These are phyloP conservation scores for Amylostereum chailletii DNA, from an alignment of 1,284 basidiomycete species.

Conservation along the genomic window DNA sequence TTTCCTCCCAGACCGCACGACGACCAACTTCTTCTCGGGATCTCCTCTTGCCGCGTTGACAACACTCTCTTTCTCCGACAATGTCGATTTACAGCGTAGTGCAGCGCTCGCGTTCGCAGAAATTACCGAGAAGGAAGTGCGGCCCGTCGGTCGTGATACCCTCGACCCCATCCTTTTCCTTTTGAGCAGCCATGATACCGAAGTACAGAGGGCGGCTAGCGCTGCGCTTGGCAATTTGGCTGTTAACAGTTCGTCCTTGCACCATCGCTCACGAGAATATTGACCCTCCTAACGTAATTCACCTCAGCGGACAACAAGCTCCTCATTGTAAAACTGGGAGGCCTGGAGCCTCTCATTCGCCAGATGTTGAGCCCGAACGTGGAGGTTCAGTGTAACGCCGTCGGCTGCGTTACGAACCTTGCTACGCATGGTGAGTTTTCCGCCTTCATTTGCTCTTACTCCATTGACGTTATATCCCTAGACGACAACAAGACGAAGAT, in stretches of 20 bases:
- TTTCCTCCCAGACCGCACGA: constrained; percentile 69
- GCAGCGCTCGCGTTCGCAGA: constrained; percentile 98
- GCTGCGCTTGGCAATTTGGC: constrained; percentile 98
- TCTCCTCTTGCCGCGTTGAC: constrained; percentile 90
- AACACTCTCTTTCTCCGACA: constrained; percentile 97
- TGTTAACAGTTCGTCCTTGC: constrained; percentile 78
- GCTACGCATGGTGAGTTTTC: constrained; percentile 83
- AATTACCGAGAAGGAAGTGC: constrained; percentile 99
- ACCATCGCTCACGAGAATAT: constrained; percentile 4
- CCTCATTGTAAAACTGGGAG: constrained; percentile 96
- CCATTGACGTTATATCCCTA: constrained; percentile 17
- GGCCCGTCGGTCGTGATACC: constrained; percentile 94
- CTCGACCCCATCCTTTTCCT: constrained; percentile 98
- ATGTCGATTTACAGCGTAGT: constrained; percentile 97
- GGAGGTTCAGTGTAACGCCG: constrained; percentile 99
- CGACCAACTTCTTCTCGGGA: constrained; percentile 93
- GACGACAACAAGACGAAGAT: constrained; percentile 99
- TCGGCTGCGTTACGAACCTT: constrained; percentile 98
- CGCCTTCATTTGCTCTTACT: neutral
- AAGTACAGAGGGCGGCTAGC: constrained; percentile 96
- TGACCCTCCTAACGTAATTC: constrained; percentile 7
- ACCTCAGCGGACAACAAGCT: constrained; percentile 93
- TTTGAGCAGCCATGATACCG: constrained; percentile 95
- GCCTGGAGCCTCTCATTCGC: constrained; percentile 94
- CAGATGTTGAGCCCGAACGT: constrained; percentile 99